Evolutionary conservation across 2,329 filamentous ascomycete species (phyloP).

Genomic region (Pseudomassariella vexata): DNA sequence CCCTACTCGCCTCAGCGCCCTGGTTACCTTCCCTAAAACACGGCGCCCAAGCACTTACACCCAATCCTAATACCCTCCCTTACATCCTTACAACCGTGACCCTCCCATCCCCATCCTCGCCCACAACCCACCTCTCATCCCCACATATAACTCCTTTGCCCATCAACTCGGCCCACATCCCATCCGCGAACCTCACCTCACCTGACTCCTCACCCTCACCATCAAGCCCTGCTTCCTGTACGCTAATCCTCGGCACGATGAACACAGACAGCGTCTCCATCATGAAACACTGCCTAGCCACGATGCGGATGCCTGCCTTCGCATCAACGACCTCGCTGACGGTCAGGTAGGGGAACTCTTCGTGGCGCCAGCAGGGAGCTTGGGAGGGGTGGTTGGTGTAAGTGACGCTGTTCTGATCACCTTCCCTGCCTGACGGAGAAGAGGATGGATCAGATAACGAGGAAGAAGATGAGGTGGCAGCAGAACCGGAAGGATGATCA

Average conservation of each 20-base stretch:
- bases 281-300: conserved; percentile 41
- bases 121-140: conserved; percentile 57
- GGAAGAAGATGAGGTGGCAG: too few species aligned
- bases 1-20: too few species aligned
- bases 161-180: conserved; percentile 42
- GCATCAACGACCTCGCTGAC: conserved; percentile 38
- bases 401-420: too few species aligned
- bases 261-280: conserved; percentile 39
- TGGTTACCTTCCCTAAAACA: too few species aligned
- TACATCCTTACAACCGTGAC: conserved; percentile 50
- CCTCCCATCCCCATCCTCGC: conserved; percentile 45
- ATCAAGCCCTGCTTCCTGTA: conserved; percentile 22
- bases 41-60: too few species aligned
- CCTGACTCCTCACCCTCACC: conserved; percentile 11
- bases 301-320: conserved; percentile 37
- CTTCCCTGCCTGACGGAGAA: too few species aligned
- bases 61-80: too few species aligned
- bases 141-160: conserved; percentile 49
- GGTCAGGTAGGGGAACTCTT: conserved; percentile 46
- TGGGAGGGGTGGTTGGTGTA: conserved; percentile 16
- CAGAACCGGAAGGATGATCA: background rate
- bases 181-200: conserved; percentile 35
- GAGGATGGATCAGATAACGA: too few species aligned
- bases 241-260: conserved; percentile 30
- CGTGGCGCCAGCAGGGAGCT: conserved; percentile 49